Evolutionary conservation across 1,284 basidiomycete genomes (phyloP).

Genomic region (Malassezia sympodialis): DNA sequence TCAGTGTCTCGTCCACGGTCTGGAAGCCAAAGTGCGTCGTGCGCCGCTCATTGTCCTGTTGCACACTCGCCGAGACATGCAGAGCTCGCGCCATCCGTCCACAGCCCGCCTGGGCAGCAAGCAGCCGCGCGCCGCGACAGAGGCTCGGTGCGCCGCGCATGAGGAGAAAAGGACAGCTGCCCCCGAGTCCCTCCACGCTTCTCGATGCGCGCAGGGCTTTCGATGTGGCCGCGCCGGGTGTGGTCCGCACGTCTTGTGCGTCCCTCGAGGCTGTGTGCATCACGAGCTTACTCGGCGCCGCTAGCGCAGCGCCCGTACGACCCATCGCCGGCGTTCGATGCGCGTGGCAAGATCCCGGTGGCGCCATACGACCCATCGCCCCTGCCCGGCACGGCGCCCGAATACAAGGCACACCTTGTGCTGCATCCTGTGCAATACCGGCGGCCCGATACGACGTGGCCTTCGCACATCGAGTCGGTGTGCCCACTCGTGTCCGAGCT

Average conservation of each 20-base stretch:
- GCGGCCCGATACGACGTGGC: constrained; percentile 28
- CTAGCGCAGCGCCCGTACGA: constrained; percentile 7
- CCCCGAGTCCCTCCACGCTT: not conserved
- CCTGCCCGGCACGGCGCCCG: constrained; percentile 32
- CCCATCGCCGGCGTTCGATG: constrained; percentile 25
- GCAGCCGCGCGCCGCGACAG: not conserved
- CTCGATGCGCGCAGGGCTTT: not conserved
- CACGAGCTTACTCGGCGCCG: not conserved
- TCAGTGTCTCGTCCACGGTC: constrained; percentile 67
- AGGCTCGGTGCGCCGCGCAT: not conserved
- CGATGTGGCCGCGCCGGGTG: not conserved
- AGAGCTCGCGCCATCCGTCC: not conserved
- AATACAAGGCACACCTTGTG: constrained; percentile 35
- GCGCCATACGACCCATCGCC: constrained; percentile 33
- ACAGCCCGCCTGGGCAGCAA: not conserved
- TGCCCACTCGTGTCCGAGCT: constrained; percentile 37
- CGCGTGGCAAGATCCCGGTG: constrained; percentile 24
- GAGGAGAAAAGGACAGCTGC: not conserved
- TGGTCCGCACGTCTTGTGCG: not conserved
- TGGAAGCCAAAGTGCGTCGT: constrained; percentile 80
- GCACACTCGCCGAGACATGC: not conserved
- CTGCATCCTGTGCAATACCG: constrained; percentile 24
- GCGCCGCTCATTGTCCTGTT: not conserved
- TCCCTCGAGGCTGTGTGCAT: not conserved
- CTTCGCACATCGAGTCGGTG: constrained; percentile 30